phyloP scores from a whole-genome alignment of 306 rosid genomes.

The Myrica gale region DNA sequence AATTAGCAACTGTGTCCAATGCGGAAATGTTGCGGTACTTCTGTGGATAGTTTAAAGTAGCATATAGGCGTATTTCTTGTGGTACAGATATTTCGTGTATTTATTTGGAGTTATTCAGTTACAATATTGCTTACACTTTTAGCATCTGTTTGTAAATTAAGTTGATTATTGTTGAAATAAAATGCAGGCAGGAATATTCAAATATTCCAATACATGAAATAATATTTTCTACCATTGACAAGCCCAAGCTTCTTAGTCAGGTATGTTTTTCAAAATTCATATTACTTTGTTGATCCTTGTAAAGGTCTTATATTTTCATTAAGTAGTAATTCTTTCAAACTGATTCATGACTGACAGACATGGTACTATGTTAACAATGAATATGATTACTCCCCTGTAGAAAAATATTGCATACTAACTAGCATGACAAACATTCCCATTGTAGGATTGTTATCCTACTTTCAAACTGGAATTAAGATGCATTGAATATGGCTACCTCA shows the following conservation, averaged over 20 bases:
- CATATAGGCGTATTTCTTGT: no score
- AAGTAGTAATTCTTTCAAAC: neutral
- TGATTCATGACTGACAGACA: neutral
- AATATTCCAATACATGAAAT: constrained; percentile 70
- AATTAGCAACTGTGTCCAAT: neutral
- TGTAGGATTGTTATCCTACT: neutral
- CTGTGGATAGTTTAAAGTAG: neutral
- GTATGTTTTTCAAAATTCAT: constrained; percentile 34
- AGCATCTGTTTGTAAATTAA: constrained; percentile 18
- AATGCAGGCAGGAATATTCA: constrained; percentile 68
- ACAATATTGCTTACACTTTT: constrained; percentile 15
- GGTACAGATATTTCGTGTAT: neutral
- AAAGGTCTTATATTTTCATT: neutral
- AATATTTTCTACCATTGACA: constrained; percentile 87
- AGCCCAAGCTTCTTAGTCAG: constrained; percentile 99
- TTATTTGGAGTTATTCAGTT: constrained; percentile 4
- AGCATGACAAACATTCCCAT: neutral
- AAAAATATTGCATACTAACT: neutral
- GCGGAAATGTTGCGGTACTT: neutral
- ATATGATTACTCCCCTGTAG: neutral
- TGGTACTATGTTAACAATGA: neutral
- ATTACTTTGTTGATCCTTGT: neutral
- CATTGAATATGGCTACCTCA: neutral
- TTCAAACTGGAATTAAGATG: neutral
- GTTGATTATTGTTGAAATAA: constrained; percentile 29